Conservation (phyloP, 2,329 filamentous ascomycete genomes). For the Drechslerella stenobrocha region DNA sequence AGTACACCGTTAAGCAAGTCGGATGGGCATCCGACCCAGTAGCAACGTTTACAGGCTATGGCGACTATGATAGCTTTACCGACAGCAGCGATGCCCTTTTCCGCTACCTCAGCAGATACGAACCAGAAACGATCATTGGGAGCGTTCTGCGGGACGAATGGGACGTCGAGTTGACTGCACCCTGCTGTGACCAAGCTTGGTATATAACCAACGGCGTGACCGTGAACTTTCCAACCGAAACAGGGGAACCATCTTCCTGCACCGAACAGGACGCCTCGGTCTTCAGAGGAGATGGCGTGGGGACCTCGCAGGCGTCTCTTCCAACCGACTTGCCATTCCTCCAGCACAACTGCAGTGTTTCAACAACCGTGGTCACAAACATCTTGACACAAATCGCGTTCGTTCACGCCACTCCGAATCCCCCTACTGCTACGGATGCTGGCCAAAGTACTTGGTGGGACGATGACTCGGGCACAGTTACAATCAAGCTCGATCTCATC, state of each 20-base stretch:
- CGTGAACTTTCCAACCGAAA: slow-evolving; percentile 13
- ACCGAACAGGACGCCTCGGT: slow-evolving; percentile 12
- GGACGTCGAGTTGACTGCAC: slow-evolving; percentile 24
- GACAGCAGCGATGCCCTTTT: not conserved
- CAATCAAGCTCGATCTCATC: slow-evolving; percentile 23
- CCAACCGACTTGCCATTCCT: slow-evolving; percentile 31
- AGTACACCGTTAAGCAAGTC: slow-evolving; percentile 22
- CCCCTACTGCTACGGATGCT: slow-evolving; percentile 25
- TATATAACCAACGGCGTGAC: slow-evolving; percentile 32
- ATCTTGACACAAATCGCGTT: slow-evolving; percentile 24
- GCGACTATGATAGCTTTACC: not conserved
- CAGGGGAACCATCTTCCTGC: slow-evolving; percentile 12
- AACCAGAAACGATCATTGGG: slow-evolving; percentile 14
- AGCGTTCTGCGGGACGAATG: slow-evolving; percentile 11
- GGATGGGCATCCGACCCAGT: slow-evolving; percentile 20
- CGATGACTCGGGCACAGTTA: slow-evolving; percentile 19
- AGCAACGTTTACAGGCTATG: slow-evolving; percentile 16
- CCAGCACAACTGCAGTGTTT: slow-evolving; percentile 33
- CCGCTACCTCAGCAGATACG: slow-evolving; percentile 13
- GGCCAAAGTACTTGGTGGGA: slow-evolving; percentile 45
- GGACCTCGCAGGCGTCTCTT: slow-evolving; percentile 8
- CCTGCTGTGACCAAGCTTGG: slow-evolving; percentile 31
- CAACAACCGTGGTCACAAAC: slow-evolving; percentile 24
- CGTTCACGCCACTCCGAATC: slow-evolving; percentile 22
- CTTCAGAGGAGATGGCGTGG: slow-evolving; percentile 23